Evolutionary conservation across 169 alveolate species (phyloP).

Genomic region (Plasmodium vivax): DNA sequence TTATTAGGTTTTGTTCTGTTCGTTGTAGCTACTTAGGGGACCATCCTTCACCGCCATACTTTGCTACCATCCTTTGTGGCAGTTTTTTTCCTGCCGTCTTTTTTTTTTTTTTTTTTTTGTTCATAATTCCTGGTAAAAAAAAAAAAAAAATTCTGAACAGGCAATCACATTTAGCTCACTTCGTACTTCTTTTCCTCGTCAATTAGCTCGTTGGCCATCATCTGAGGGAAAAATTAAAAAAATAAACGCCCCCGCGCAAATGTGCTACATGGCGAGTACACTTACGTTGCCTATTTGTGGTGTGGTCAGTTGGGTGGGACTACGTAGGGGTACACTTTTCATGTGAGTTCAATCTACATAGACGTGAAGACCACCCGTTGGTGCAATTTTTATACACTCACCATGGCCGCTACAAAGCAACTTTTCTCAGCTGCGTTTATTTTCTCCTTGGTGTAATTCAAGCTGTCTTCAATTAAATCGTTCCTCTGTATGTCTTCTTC

Average conservation of each 20-base stretch:
- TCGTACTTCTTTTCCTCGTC: conserved; percentile 60
- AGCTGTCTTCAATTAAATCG: conserved; percentile 66
- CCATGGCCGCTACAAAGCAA: conserved; percentile 71
- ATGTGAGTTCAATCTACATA: not conserved
- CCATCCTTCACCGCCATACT: not conserved
- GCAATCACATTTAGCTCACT: conserved; percentile 23
- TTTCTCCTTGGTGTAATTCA: conserved; percentile 52
- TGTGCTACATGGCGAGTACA: not conserved
- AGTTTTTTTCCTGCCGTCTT: not conserved
- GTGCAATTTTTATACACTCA: not conserved
- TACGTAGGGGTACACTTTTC: not conserved
- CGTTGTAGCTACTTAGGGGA: not conserved
- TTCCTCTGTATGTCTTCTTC: conserved; percentile 62
- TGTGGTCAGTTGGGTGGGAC: not conserved
- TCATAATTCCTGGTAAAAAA: conserved; percentile 48
- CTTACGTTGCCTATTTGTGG: not conserved
- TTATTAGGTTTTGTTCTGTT: not conserved
- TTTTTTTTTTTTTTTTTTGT: conserved; percentile 26
- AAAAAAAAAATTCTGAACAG: conserved; percentile 53
- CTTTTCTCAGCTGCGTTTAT: conserved; percentile 67
- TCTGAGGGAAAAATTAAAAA: conserved; percentile 26
- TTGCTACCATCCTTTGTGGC: not conserved
- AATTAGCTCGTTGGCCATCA: conserved; percentile 73
- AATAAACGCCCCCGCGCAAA: not conserved
- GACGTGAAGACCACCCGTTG: not conserved